Conservation (phyloP, 306 rosid genomes). For the Inga laurina region DNA sequence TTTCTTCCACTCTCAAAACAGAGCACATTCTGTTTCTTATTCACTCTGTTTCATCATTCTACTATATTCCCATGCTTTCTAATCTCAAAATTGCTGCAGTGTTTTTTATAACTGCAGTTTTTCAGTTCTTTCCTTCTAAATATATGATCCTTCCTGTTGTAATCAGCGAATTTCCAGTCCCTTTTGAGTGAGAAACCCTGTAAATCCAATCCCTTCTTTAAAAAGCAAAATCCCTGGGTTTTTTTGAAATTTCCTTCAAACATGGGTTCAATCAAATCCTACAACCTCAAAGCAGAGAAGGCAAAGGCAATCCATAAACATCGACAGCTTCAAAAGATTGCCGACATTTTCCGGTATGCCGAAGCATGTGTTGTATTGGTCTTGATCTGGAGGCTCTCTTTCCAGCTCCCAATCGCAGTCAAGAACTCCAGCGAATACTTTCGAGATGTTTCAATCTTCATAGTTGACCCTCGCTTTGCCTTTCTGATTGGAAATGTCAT, state of each 20-base stretch:
- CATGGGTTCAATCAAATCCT: constrained; percentile 68
- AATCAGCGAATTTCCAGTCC: constrained; percentile 14
- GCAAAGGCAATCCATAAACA: constrained; percentile 59
- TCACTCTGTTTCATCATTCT: background rate
- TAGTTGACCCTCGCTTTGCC: constrained; percentile 64
- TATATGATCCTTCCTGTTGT: constrained; percentile 27
- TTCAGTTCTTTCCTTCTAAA: constrained; percentile 30
- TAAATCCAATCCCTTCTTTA: background rate
- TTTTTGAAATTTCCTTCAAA: background rate
- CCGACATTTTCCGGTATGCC: constrained; percentile 52
- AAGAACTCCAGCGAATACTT: constrained; percentile 64
- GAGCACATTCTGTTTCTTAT: background rate
- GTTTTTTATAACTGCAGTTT: constrained; percentile 35
- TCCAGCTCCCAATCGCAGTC: constrained; percentile 52
- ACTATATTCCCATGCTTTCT: constrained; percentile 52
- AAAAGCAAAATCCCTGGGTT: too few species aligned
- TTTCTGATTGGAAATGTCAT: constrained; percentile 75
- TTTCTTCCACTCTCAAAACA: constrained; percentile 25
- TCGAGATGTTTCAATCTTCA: constrained; percentile 40
- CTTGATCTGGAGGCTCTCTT: constrained; percentile 56
- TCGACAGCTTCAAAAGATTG: constrained; percentile 50
- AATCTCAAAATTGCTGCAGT: constrained; percentile 20
- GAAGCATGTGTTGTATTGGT: constrained; percentile 58
- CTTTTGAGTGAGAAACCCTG: constrained; percentile 43
- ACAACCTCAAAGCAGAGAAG: constrained; percentile 69